Conservation (phyloP, 257 asterid genomes). For the Solanum ossicruentum region DNA sequence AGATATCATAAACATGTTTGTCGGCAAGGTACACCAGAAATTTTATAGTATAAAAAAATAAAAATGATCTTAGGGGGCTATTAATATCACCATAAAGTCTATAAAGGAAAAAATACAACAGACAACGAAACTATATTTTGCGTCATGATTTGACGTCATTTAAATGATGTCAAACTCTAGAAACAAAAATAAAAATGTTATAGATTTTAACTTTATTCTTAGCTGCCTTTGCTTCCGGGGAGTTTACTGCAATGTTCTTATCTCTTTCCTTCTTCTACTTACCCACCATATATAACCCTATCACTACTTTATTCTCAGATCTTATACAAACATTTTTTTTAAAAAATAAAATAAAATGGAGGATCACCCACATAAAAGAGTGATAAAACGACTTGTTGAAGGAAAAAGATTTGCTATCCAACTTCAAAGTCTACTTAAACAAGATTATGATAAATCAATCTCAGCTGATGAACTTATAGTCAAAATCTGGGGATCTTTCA, state of each 20-base stretch:
- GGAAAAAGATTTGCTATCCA: constrained; percentile 30
- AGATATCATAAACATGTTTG: not conserved
- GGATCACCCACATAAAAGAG: not conserved
- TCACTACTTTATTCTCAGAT: not conserved
- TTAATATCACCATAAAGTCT: not conserved
- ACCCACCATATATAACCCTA: not conserved
- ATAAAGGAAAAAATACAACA: not conserved
- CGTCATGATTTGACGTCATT: not conserved
- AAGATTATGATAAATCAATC: constrained; percentile 2
- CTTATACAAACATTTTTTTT: not conserved
- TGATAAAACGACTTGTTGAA: constrained; percentile 14
- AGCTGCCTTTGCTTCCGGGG: constrained; percentile 8
- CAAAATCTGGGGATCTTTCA: constrained; percentile 34
- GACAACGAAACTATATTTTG: not conserved
- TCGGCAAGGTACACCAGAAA: not conserved
- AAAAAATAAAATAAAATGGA: not conserved
- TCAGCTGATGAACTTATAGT: constrained; percentile 11
- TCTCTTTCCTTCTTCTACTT: constrained; percentile 7
- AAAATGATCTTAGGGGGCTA: not conserved
- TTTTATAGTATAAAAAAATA: not conserved
- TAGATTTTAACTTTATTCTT: not conserved
- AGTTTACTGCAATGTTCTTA: constrained; percentile 18
- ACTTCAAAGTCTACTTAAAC: constrained; percentile 28
- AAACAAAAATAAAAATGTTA: not conserved
- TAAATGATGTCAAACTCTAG: not conserved